Evolutionary conservation across 1,284 basidiomycete species (phyloP).

Genomic region (Apiotrichum domesticum): DNA sequence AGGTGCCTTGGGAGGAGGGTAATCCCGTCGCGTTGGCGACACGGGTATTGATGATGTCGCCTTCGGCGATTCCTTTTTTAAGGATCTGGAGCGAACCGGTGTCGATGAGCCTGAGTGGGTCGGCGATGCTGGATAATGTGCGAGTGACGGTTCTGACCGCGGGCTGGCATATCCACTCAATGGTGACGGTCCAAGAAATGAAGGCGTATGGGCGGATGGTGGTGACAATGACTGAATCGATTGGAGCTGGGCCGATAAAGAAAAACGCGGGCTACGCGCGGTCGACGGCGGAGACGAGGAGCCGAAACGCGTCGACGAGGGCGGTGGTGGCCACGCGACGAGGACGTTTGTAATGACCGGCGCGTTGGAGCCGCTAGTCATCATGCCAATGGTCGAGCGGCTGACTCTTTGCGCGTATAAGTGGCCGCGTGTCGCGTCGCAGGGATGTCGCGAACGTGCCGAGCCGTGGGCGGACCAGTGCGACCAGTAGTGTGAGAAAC

Average conservation of each 20-base stretch:
- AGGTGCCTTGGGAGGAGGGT: slow-evolving; percentile 34
- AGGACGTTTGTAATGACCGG: slow-evolving; percentile 37
- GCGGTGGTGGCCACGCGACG: slow-evolving; percentile 37
- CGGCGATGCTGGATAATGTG: neutral
- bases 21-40: slow-evolving; percentile 10
- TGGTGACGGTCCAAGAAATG: slow-evolving; percentile 5
- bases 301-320: slow-evolving; percentile 19
- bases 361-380: slow-evolving; percentile 34
- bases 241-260: neutral
- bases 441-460: too few species aligned
- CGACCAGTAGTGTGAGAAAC: too few species aligned
- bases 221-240: neutral
- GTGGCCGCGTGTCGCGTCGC: neutral
- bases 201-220: neutral
- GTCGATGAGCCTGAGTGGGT: neutral
- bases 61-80: neutral
- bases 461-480: too few species aligned
- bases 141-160: neutral
- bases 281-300: slow-evolving; percentile 23
- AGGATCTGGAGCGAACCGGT: slow-evolving; percentile 3
- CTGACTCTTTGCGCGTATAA: neutral
- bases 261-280: slow-evolving; percentile 9
- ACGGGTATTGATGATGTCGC: too few species aligned
- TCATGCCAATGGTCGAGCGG: neutral
- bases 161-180: slow-evolving; percentile 3